Conservation (phyloP, 176 grass and related monocot species). For the Avena insularis region DNA sequence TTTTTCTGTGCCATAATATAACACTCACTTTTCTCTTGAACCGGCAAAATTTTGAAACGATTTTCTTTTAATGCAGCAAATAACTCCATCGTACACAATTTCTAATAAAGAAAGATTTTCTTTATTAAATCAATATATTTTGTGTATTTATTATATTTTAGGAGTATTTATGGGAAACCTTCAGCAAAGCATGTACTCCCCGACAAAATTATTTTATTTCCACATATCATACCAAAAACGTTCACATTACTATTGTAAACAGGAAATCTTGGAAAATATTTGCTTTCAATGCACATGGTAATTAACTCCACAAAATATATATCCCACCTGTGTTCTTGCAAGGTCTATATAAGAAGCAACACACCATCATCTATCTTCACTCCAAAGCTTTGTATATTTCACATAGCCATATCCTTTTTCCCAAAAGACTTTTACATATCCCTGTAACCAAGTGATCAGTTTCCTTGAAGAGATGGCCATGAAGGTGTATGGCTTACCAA, state of each 20-base stretch:
- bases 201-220: background rate
- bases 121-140: no score
- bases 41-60: no score
- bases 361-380: background rate
- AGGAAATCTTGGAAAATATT: background rate
- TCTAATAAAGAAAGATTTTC: no score
- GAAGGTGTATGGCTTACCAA: background rate
- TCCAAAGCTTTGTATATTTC: background rate
- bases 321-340: background rate
- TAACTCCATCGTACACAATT: no score
- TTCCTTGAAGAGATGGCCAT: background rate
- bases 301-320: background rate
- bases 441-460: background rate
- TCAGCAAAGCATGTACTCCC: no score
- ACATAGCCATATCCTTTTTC: no score
- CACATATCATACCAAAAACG: background rate
- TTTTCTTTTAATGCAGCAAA: no score
- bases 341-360: background rate
- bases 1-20: no score
- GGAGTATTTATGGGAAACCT: no score
- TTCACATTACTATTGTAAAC: background rate
- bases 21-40: no score
- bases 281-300: background rate
- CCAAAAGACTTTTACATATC: background rate
- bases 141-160: no score